Percentiles rank a stretch among this genome's conserved stretches.
These are phyloP conservation scores for Fusarium falciforme DNA, from an alignment of 2,329 filamentous ascomycete species.

Conservation along the genomic window DNA sequence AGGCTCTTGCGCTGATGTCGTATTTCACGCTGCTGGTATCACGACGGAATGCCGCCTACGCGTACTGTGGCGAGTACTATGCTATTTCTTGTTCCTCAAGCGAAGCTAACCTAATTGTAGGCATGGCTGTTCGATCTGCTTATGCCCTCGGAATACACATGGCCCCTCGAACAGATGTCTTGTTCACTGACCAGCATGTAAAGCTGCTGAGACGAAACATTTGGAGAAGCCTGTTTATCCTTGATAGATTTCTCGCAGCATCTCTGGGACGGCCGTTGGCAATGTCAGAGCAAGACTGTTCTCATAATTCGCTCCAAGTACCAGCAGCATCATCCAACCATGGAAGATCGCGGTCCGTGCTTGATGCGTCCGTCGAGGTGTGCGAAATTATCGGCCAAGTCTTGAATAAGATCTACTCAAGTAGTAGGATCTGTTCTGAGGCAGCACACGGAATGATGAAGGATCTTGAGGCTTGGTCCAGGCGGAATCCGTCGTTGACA, in stretches of 20 bases:
- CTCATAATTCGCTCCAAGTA: constrained; percentile 56
- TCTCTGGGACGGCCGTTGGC: constrained; percentile 71
- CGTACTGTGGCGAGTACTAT: constrained; percentile 63
- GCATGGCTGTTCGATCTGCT: constrained; percentile 72
- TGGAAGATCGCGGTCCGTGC: constrained; percentile 12
- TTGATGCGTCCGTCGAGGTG: constrained; percentile 68
- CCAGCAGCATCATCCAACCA: not conserved
- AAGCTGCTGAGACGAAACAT: constrained; percentile 63
- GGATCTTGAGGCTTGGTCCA: constrained; percentile 31
- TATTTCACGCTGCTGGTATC: constrained; percentile 72
- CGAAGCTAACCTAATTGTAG: constrained; percentile 49
- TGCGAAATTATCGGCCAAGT: constrained; percentile 69
- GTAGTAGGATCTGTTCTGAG: constrained; percentile 67
- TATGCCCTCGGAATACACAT: constrained; percentile 72
- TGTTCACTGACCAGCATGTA: constrained; percentile 62
- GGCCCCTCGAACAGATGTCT: constrained; percentile 64
- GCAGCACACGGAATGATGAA: constrained; percentile 67
- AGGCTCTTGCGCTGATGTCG: constrained; percentile 72
- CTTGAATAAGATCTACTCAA: constrained; percentile 69
- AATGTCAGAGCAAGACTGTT: constrained; percentile 72
- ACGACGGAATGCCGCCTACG: constrained; percentile 72
- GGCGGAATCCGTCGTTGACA: constrained; percentile 62
- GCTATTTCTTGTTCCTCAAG: not conserved
- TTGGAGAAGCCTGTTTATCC: constrained; percentile 73
- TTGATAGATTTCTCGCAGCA: constrained; percentile 72